phyloP scores from a whole-genome alignment of 1,139 yeast genomes.

The Candida frijolesensis region DNA sequence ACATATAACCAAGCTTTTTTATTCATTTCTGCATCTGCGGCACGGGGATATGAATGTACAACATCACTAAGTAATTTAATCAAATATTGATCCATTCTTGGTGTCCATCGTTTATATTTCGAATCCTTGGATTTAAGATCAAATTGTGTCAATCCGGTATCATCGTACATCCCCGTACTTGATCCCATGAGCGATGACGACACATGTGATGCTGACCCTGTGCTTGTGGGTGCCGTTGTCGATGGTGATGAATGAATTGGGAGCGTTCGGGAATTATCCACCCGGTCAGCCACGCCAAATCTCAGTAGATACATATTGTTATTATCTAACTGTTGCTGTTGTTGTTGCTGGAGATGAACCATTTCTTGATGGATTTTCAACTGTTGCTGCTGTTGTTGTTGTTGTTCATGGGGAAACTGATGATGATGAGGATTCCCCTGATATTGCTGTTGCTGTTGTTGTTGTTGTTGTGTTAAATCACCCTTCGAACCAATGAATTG shows the following conservation, averaged over 20 bases:
- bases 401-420: not conserved
- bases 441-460: slow-evolving; percentile 4
- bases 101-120: slow-evolving; percentile 45
- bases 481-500: slow-evolving; percentile 2
- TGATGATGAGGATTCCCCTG: slow-evolving; percentile 1
- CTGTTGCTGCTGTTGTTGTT: slow-evolving; percentile 4
- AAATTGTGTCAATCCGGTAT: slow-evolving; percentile 25
- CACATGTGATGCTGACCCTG: slow-evolving; percentile 1
- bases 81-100: slow-evolving; percentile 41
- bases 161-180: not conserved
- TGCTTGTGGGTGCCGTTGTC: slow-evolving; percentile 16
- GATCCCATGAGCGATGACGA: not conserved
- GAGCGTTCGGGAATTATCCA: slow-evolving; percentile 14
- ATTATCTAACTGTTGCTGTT: slow-evolving; percentile 5
- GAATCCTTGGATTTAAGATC: slow-evolving; percentile 42
- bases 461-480: slow-evolving; percentile 6
- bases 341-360: slow-evolving; percentile 16
- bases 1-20: slow-evolving; percentile 45
- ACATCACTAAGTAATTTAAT: slow-evolving; percentile 38
- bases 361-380: slow-evolving; percentile 7
- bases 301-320: slow-evolving; percentile 16
- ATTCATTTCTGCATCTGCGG: slow-evolving; percentile 34
- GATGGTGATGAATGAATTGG: slow-evolving; percentile 17
- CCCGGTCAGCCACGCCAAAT: slow-evolving; percentile 17
- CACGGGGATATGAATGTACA: slow-evolving; percentile 39